Evolutionary conservation across 2,329 filamentous ascomycete genomes (phyloP).

Genomic region (Trichoderma sp.): DNA sequence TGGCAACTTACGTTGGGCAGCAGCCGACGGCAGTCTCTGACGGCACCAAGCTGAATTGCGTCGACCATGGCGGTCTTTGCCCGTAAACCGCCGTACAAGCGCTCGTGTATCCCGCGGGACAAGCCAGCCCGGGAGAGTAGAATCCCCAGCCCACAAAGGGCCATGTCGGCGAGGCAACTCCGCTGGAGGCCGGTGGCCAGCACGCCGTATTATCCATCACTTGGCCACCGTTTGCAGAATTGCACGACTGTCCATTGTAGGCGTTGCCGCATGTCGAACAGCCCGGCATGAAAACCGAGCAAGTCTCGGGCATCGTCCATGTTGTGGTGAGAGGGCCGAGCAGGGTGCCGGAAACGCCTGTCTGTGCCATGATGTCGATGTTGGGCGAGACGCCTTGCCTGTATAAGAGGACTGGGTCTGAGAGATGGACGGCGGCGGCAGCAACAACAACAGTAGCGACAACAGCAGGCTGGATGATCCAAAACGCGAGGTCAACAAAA

Average conservation of each 20-base stretch:
- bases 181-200: conserved; percentile 37
- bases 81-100: conserved; percentile 39
- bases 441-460: not conserved
- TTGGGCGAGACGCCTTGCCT: conserved; percentile 7
- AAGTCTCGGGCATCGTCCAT: conserved; percentile 33
- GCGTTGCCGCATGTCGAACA: conserved; percentile 34
- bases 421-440: conserved; percentile 1
- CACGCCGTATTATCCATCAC: conserved; percentile 37
- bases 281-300: conserved; percentile 30
- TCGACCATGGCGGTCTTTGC: conserved; percentile 32
- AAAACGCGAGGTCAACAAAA: conserved; percentile 3
- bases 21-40: conserved; percentile 42
- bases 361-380: conserved; percentile 29
- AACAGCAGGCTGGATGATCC: not conserved
- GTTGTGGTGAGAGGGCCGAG: conserved; percentile 37
- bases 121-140: conserved; percentile 43
- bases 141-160: conserved; percentile 42
- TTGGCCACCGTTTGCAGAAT: conserved; percentile 22
- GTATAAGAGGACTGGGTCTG: not conserved
- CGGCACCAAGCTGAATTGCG: conserved; percentile 36
- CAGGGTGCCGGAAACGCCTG: conserved; percentile 27
- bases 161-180: conserved; percentile 26
- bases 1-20: conserved; percentile 38
- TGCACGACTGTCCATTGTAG: conserved; percentile 37
- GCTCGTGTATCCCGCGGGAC: conserved; percentile 40